Conservation (phyloP, 495 filamentous ascomycete species). For the Penicillium simplicissimum region DNA sequence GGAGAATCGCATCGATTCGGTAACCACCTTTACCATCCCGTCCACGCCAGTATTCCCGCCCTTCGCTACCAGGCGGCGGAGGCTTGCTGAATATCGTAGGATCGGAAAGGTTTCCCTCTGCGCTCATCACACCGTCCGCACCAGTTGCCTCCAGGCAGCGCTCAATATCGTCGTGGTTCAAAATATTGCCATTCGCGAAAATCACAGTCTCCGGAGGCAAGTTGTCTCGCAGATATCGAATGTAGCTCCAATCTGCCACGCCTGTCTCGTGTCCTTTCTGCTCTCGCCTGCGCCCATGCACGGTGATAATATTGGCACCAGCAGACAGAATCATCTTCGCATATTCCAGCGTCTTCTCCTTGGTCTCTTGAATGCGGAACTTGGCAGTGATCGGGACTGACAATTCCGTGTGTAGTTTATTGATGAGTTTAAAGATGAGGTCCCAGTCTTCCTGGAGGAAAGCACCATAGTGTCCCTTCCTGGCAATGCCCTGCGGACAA, state of each 20-base stretch:
- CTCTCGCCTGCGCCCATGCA: constrained; percentile 85
- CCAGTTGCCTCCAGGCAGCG: constrained; percentile 80
- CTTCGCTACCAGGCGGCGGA: constrained; percentile 62
- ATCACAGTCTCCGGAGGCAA: constrained; percentile 86
- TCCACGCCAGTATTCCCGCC: constrained; percentile 81
- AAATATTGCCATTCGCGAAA: constrained; percentile 94
- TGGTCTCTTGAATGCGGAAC: constrained; percentile 85
- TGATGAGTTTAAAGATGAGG: constrained; percentile 76
- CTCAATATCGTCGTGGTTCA: constrained; percentile 79
- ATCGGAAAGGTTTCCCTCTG: constrained; percentile 90
- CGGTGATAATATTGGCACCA: constrained; percentile 88
- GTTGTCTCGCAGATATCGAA: constrained; percentile 79
- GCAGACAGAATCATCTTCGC: constrained; percentile 84
- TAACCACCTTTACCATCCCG: constrained; percentile 81
- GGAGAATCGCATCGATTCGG: constrained; percentile 80
- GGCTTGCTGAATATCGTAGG: constrained; percentile 78
- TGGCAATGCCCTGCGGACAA: constrained; percentile 96
- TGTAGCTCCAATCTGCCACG: constrained; percentile 83
- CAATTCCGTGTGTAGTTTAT: constrained; percentile 69
- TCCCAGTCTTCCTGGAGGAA: constrained; percentile 94
- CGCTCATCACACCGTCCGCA: constrained; percentile 92
- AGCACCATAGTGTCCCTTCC: constrained; percentile 85
- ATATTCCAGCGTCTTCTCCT: constrained; percentile 84
- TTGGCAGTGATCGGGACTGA: constrained; percentile 89
- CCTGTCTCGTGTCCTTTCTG: constrained; percentile 97